Base-by-base conservation (phyloP, 2,329 filamentous ascomycete genomes). In the Fusarium redolens region DNA sequence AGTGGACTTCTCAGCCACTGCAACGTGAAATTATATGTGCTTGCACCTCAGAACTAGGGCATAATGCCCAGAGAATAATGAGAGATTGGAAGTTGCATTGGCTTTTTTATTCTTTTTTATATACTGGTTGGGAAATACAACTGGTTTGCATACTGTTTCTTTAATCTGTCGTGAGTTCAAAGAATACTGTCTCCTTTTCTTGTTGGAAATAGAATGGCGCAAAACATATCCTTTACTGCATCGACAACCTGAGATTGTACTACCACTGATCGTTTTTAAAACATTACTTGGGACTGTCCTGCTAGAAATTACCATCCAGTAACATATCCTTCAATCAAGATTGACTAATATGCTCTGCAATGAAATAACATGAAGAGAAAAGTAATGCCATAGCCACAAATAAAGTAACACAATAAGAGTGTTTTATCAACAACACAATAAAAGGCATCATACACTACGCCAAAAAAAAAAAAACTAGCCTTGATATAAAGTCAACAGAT, bases 71-170 rank as follows among this genome's bases (percentile, higher is more conserved):
- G 22, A 52, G 33, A n/a, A 52, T 4, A 4, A 38, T 20, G n/a
- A 25, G 50, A 28, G 20, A 12, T 38, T 25, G 22, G 33, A 8
- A 37, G n/a, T 22, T 10, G 47, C 48, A 20, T 35, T 51, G 11
- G 17, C 4, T 38, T 35, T 15, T 15, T 2, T 35, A 3, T 15
- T 35, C 8, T 35, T 35, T 15, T 15, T 35, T 35, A 35, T 15
- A 15, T 28, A 28, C 28, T 28, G 17, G 33, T 17, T 35, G 10
- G 17, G 35, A 11, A 11, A 18, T 35, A 25, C 3, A 3, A 6
- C 2, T 14, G 4, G 14, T 35, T 11, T n/a, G 10, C 4, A 20
- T 8, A 11, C 10, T 25, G 0, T 25, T 35, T 50, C 7, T 35
- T 35, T 25, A 28, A 9, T 20, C 14, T 25, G 7, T 22, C 15